A percentile compares a stretch with the other conserved stretches of the same genome.
Conservation (phyloP, 768 basidiomycete genomes). For the Rhodotorula sphaerocarpa region DNA sequence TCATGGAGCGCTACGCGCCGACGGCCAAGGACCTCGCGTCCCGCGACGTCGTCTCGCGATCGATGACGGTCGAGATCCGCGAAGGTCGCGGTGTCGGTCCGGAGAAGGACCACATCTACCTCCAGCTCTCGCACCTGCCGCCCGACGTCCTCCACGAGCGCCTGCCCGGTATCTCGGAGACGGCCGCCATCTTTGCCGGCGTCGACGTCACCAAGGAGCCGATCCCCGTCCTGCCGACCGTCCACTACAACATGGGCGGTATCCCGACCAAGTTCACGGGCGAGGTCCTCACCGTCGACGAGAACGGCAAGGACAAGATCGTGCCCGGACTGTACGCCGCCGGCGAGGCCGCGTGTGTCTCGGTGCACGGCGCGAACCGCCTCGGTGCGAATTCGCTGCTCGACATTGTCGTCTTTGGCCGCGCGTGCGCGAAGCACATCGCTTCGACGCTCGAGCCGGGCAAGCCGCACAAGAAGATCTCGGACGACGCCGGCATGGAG, state of each 20-base stretch:
- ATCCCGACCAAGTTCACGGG: conserved; percentile 98
- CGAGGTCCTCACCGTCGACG: conserved; percentile 81
- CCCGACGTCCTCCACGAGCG: conserved; percentile 91
- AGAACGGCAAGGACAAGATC: conserved; percentile 81
- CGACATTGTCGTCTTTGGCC: conserved; percentile 98
- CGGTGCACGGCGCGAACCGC: conserved; percentile 98
- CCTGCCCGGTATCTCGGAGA: conserved; percentile 98
- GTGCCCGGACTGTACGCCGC: conserved; percentile 97
- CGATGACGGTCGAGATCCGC: conserved; percentile 97
- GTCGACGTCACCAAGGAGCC: conserved; percentile 99
- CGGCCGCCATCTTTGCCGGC: conserved; percentile 95
- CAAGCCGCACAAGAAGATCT: conserved; percentile 78
- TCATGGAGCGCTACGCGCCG: conserved; percentile 99
- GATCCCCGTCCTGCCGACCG: conserved; percentile 95
- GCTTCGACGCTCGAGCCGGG: conserved; percentile 80
- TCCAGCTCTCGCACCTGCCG: conserved; percentile 95
- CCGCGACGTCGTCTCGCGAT: conserved; percentile 96
- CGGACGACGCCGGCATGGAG: conserved; percentile 73
- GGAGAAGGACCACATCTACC: conserved; percentile 92
- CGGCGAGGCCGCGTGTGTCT: conserved; percentile 97
- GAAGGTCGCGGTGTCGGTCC: conserved; percentile 98
- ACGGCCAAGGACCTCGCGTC: conserved; percentile 99
- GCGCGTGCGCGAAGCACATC: conserved; percentile 98
- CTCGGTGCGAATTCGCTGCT: conserved; percentile 97
- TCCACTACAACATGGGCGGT: conserved; percentile 68